A percentile compares a stretch with the other conserved stretches of the same genome.
phyloP scores from a whole-genome alignment of 371 early-diverging fungal genomes.

The Umbelopsis sp. region DNA sequence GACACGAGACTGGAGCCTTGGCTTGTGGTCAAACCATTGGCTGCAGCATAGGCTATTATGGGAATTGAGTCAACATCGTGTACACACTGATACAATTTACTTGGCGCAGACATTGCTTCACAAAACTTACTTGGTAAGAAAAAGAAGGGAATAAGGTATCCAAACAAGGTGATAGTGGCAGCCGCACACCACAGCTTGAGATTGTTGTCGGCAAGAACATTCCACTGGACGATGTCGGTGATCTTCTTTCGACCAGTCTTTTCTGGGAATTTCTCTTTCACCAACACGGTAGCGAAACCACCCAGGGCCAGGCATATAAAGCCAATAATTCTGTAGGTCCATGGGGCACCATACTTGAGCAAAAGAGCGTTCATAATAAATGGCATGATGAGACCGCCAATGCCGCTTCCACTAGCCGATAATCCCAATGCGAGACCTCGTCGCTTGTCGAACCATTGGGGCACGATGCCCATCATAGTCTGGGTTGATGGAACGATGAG shows the following conservation, averaged over 20 bases:
- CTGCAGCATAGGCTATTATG: constrained; percentile 31
- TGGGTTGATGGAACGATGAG: not conserved
- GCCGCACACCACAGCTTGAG: constrained; percentile 48
- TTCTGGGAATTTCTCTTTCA: constrained; percentile 38
- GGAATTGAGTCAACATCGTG: no score
- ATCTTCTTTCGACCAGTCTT: constrained; percentile 28
- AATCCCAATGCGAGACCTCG: constrained; percentile 81
- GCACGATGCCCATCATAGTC: constrained; percentile 55
- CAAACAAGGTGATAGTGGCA: constrained; percentile 49
- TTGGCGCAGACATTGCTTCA: no score
- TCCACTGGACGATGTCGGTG: constrained; percentile 45
- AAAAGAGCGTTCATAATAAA: constrained; percentile 67
- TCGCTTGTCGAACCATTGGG: constrained; percentile 76
- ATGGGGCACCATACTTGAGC: constrained; percentile 55
- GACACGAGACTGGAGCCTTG: constrained; percentile 40
- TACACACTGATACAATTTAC: no score
- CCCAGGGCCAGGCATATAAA: constrained; percentile 51
- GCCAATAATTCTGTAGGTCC: constrained; percentile 62
- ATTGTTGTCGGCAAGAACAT: constrained; percentile 45
- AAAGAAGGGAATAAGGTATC: constrained; percentile 67
- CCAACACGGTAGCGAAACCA: constrained; percentile 35
- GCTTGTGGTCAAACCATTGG: constrained; percentile 31
- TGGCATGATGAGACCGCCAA: constrained; percentile 77
- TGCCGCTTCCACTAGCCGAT: constrained; percentile 76
- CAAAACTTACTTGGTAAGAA: constrained; percentile 47